Evolutionary conservation across 2,329 filamentous ascomycete genomes (phyloP), one percentile per base, ranked within the genome.

Genomic region (Alternaria arbusti): DNA sequence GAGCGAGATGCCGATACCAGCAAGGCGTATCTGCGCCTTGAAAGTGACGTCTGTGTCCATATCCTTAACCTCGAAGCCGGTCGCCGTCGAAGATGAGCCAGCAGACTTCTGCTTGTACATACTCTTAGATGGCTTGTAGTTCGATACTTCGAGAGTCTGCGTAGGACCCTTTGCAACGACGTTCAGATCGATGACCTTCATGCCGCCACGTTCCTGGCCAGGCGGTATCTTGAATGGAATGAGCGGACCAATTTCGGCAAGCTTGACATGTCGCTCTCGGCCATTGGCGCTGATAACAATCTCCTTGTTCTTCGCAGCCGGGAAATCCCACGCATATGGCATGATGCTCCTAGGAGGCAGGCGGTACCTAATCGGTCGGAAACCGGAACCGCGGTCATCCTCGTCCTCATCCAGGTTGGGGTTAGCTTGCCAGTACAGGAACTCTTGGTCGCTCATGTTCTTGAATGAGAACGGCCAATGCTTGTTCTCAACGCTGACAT

Each of bases 241-340:
- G 71, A 97, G 86, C 70, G 97, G 97, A 23, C 96, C 96, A 74
- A 99, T 99, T 78, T 99, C 96, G 3, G 95, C 93, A 69, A 99
- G 86, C 79, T 96, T 97, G 77, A 99, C 91, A 75, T 97, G 93
- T 28, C 96, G 87, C 77, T 97, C 94, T 74, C 91, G 93, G 65
- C 90, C 89, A 73, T 90, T 89, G 8, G 90, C 91, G 57, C 85
- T 90, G 75, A 99, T 89, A 54, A 98, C 89, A 43, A 99, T 88
- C 78, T 97, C 96, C 74, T 96, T 97, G 82, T 93, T 91, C 82
- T 97, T 97, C n/a, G 94, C 94, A 1, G 96, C 95, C 1, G 96
- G 96, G 81, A 97, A 99, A 77, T 99, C 96, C 96, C 96, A 99
- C 2, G 96, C 95, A 75, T 99, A 99, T 1, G 96, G 96, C 96